A percentile compares a stretch with the other conserved stretches of the same genome.
Evolutionary conservation across 805 yeast species (phyloP).

Genomic region (Wickerhamomyces silvicola): DNA sequence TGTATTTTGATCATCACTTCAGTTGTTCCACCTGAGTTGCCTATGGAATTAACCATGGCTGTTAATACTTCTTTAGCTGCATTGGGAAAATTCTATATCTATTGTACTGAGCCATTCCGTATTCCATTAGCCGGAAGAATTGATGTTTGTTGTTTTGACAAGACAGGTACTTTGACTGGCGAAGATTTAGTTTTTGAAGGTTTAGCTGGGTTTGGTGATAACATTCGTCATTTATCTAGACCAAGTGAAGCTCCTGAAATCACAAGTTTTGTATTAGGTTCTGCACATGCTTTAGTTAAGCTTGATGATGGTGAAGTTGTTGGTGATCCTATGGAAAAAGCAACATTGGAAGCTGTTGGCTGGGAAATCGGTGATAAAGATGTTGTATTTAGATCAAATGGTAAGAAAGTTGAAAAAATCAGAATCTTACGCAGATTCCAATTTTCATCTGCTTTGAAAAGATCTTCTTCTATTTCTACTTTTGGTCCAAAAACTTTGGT

Average conservation of each 20-base stretch:
- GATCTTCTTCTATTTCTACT: constrained; percentile 83
- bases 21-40: constrained; percentile 97
- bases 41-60: constrained; percentile 98
- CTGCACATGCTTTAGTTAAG: constrained; percentile 93
- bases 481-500: constrained; percentile 55
- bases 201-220: constrained; percentile 67
- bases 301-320: constrained; percentile 96
- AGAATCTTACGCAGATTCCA: constrained; percentile 89
- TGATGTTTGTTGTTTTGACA: constrained; percentile 97
- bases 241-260: constrained; percentile 60
- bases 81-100: constrained; percentile 78
- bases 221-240: constrained; percentile 48
- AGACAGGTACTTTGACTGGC: constrained; percentile 96
- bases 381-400: constrained; percentile 43
- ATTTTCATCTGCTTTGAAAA: constrained; percentile 90
- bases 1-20: constrained; percentile 95
- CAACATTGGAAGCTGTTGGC: constrained; percentile 78
- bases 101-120: constrained; percentile 98
- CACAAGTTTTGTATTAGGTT: constrained; percentile 72
- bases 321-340: constrained; percentile 99
- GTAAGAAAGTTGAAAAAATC: constrained; percentile 39
- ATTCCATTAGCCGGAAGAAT: constrained; percentile 97
- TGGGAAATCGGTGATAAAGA: constrained; percentile 84
- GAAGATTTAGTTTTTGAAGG: constrained; percentile 97
- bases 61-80: constrained; percentile 89